Evolutionary conservation across 225 moss, liverwort and hornwort genomes (phyloP), one percentile per base, ranked within the genome.

Genomic region (Bryoerythrophyllum caledonicum): DNA sequence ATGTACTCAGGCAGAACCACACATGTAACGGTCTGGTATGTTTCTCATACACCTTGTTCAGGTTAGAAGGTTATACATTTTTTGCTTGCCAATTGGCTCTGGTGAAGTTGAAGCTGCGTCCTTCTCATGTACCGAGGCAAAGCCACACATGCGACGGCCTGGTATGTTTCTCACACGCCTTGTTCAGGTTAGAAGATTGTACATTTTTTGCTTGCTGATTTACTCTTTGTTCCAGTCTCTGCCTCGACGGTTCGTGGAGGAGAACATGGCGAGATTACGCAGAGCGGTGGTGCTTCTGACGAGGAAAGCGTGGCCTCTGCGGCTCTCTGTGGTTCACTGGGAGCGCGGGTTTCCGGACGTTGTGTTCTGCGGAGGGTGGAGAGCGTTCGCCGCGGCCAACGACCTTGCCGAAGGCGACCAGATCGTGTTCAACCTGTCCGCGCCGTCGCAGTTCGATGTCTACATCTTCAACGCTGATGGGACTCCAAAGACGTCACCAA

Each of bases 1-100:
- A 70, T 25, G 70, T 38, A 10, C 17, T 1, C 1, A 70, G 24
- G 56, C 16, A 3, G 19, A 16, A 24, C 55, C 6, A 26, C 37
- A 17, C 6, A 19, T 70, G 70, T 26, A 70, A 38, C 56, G 70
- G 38, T 21, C 40, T 56, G 56, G 70, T 70, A 56, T 70, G 56
- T 70, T 70, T 38, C 35, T 27, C 54, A 54, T 10, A n/a, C 54
- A 2, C 19, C 19, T 10, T 2, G 23, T 54, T 54, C n/a, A 54
- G 23, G 54, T 23, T 23, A 10, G 10, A 54, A 23, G 54, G 1
- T 24, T 56, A n/a, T 0, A 52, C n/a, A n/a, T n/a, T n/a, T 52
- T n/a, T 52, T n/a, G 52, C 52, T 52, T 52, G n/a, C 52, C 20
- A 7, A 52, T 14, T 46, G 14, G 37, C 11, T 54, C 35, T 54